phyloP scores from a whole-genome alignment of 495 filamentous ascomycete genomes.

The Saxophila tyrrhenica region DNA sequence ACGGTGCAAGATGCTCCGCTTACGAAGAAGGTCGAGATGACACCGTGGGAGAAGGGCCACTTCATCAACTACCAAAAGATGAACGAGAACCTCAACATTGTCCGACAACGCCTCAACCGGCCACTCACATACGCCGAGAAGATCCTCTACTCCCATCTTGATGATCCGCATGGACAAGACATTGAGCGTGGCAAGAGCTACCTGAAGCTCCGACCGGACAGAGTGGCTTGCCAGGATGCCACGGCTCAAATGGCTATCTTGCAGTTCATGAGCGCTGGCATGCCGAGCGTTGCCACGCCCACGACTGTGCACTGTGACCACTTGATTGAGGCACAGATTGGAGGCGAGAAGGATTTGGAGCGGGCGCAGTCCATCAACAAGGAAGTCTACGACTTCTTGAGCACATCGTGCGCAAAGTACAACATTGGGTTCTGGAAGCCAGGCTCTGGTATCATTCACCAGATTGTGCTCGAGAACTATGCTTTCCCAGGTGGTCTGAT shows the following conservation, averaged over 20 bases:
- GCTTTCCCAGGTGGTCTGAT: slow-evolving; percentile 96
- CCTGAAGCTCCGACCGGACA: slow-evolving; percentile 89
- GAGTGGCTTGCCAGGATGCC: slow-evolving; percentile 98
- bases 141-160: slow-evolving; percentile 96
- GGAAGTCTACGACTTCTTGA: slow-evolving; percentile 98
- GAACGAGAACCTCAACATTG: slow-evolving; percentile 90
- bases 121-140: slow-evolving; percentile 96
- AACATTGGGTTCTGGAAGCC: slow-evolving; percentile 99
- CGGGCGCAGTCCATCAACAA: slow-evolving; percentile 93
- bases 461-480: slow-evolving; percentile 98
- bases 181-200: slow-evolving; percentile 93
- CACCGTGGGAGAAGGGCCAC: slow-evolving; percentile 62
- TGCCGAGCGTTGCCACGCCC: slow-evolving; percentile 88
- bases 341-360: slow-evolving; percentile 87
- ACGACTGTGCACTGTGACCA: slow-evolving; percentile 98
- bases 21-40: slow-evolving; percentile 72
- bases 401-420: slow-evolving; percentile 92
- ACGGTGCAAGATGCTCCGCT: slow-evolving; percentile 40
- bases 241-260: slow-evolving; percentile 99
- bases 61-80: slow-evolving; percentile 90
- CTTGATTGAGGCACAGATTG: slow-evolving; percentile 95
- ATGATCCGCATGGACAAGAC: slow-evolving; percentile 91
- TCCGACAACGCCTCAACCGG: slow-evolving; percentile 76
- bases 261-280: slow-evolving; percentile 98
- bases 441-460: slow-evolving; percentile 98